Evolutionary conservation across 768 basidiomycete genomes (phyloP).

Genomic region (Sporobolomyces phaffii): DNA sequence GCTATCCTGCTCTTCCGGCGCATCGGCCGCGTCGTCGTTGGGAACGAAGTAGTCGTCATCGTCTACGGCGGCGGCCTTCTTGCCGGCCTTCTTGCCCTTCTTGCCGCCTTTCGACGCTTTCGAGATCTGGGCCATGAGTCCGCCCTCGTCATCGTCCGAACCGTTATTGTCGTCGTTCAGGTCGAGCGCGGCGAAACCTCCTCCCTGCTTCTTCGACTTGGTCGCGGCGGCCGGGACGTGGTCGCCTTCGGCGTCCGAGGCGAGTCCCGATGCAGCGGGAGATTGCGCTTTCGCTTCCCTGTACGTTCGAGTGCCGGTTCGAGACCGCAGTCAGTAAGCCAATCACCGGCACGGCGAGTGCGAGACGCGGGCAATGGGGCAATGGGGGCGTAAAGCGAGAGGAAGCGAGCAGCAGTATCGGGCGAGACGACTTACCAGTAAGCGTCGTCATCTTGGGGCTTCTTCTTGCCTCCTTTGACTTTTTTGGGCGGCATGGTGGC

Average conservation of each 20-base stretch:
- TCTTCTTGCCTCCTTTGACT: constrained; percentile 76
- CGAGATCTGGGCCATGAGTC: constrained; percentile 30
- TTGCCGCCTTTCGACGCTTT: constrained; percentile 39
- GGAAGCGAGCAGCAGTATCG: constrained; percentile 26
- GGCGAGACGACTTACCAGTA: constrained; percentile 58
- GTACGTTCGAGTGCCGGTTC: constrained; percentile 16
- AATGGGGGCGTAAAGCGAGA: neutral
- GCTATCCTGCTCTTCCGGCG: constrained; percentile 41
- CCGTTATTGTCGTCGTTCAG: constrained; percentile 40
- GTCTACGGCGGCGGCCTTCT: constrained; percentile 33
- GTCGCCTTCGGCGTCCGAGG: constrained; percentile 51
- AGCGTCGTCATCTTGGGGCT: constrained; percentile 72
- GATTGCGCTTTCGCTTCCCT: constrained; percentile 43
- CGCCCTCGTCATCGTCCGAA: constrained; percentile 31
- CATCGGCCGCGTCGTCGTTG: constrained; percentile 27
- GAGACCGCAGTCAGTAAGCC: no score
- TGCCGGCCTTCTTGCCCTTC: constrained; percentile 43
- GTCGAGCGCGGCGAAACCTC: constrained; percentile 54
- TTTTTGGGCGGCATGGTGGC: constrained; percentile 58
- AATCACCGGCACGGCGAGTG: constrained; percentile 55
- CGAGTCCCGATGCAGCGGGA: constrained; percentile 41
- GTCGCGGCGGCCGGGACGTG: neutral
- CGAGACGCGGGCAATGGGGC: no score
- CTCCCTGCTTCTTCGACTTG: constrained; percentile 21
- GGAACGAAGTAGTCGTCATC: constrained; percentile 41